Conservation (phyloP, 345 rosid genomes). For the Crucihimalaya himalaica region DNA sequence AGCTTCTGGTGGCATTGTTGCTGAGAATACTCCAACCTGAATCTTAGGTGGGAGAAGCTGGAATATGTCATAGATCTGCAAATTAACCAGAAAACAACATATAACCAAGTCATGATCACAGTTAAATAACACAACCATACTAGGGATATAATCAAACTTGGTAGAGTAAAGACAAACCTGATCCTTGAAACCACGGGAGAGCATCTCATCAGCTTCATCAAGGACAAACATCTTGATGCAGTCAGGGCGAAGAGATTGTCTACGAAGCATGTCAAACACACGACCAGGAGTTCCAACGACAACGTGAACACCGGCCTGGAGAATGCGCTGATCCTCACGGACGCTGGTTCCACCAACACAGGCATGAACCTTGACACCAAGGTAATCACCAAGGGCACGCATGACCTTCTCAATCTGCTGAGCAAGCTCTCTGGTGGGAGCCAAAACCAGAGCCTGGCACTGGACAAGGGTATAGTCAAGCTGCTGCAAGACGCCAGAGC, state of each 20-base stretch:
- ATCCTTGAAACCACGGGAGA: constrained; percentile 85
- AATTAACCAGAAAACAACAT: not conserved
- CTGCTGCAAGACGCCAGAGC: constrained; percentile 80
- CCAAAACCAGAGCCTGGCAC: constrained; percentile 78
- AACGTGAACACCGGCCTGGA: constrained; percentile 79
- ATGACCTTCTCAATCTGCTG: constrained; percentile 88
- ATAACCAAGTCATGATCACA: not conserved
- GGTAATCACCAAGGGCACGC: constrained; percentile 85
- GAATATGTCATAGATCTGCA: constrained; percentile 56
- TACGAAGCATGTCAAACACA: constrained; percentile 81
- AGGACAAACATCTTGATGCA: constrained; percentile 72
- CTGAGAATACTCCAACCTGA: constrained; percentile 61
- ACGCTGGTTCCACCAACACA: constrained; percentile 90
- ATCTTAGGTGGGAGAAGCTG: constrained; percentile 55
- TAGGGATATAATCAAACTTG: not conserved
- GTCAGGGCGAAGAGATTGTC: constrained; percentile 76
- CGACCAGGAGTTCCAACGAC: constrained; percentile 87
- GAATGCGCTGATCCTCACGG: constrained; percentile 78
- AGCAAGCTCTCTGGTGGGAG: constrained; percentile 81
- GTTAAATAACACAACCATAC: not conserved
- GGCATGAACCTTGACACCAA: constrained; percentile 79
- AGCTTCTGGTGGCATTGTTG: constrained; percentile 66
- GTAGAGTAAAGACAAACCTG: constrained; percentile 50
- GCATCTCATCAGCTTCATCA: constrained; percentile 88
- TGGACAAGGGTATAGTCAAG: constrained; percentile 64